Evolutionary conservation across 495 filamentous ascomycete genomes (phyloP).

Genomic region (Talaromyces thailandensis): DNA sequence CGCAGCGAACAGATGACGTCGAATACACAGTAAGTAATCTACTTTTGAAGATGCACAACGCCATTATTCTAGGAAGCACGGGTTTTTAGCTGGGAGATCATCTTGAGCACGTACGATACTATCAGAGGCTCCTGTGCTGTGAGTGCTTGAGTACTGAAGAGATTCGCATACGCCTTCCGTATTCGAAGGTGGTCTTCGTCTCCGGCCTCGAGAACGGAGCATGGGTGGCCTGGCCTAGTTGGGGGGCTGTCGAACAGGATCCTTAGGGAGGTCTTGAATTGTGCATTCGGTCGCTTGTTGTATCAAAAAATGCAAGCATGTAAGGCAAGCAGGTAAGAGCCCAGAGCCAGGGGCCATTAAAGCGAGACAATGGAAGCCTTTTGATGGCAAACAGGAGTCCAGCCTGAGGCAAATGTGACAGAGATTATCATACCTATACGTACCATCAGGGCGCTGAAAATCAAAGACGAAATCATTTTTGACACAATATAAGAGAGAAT

Average conservation of each 20-base stretch:
- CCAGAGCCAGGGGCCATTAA: not conserved
- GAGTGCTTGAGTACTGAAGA: conserved; percentile 3
- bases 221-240: not conserved
- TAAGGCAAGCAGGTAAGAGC: not conserved
- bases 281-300: not conserved
- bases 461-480: not conserved
- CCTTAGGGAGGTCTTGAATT: not conserved
- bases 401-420: conserved; percentile 4
- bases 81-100: not conserved
- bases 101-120: not conserved
- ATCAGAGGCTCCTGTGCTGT: not conserved
- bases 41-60: not conserved
- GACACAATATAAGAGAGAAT: not conserved
- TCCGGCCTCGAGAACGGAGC: not conserved
- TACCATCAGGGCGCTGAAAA: not conserved
- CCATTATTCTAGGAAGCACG: not conserved
- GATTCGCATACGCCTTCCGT: not conserved
- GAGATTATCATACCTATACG: not conserved
- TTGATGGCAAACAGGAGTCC: conserved; percentile 9
- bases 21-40: not conserved
- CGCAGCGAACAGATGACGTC: not conserved
- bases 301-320: too few species aligned
- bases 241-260: not conserved
- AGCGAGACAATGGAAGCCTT: not conserved
- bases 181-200: not conserved